Evolutionary conservation across 805 yeast species (phyloP), one percentile per base, ranked within the genome.

Genomic region (Starmerella bombi): DNA sequence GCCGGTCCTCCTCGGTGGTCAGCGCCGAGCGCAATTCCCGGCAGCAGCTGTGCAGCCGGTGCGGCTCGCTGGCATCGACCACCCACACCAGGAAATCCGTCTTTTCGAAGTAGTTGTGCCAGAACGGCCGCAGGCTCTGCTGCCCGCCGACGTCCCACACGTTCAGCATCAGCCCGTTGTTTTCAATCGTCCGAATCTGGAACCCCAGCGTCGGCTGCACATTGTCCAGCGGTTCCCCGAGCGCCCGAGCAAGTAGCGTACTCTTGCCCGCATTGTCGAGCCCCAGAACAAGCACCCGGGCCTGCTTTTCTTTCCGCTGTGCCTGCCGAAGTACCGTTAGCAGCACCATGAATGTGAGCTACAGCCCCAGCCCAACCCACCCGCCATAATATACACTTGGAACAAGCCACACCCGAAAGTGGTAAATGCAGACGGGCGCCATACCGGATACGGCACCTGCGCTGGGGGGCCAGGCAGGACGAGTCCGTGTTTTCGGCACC

Each of bases 251-350:
- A 18, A 85, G 77, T 2, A 88, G 71, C 0, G 95, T 81, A 2
- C 95, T 80, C 58, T 86, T 86, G 2, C 97, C 97, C 0, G 94
- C 72, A 58, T 83, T 84, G 56, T 86, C 97, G 3, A 86, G 70
- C 0, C 97, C 97, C 50, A 86, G 68, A 42, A 82, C 66, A 18
- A 88, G 64, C 20, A 84, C 69, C 18, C 95, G 64, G 25, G 81
- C 61, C 57, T 85, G 94, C 40, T 67, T 66, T 50, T 83, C 94
- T 57, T 82, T 84, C 31, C 72, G 64, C 61, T 83, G 79, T 55
- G 83, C 94, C 56, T 84, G 85, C 52, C 77, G 69, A 42, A 86
- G 79, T 22, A 84, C 77, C 1, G 83, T 71, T 15, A 85, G 61
- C 2, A 85, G 69, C 0, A 94, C 95, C 96, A 85, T 85, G n/a